These are phyloP conservation scores for Yarrowia sp. DNA, from an alignment of 805 yeast genomes.

Conservation along the genomic window DNA sequence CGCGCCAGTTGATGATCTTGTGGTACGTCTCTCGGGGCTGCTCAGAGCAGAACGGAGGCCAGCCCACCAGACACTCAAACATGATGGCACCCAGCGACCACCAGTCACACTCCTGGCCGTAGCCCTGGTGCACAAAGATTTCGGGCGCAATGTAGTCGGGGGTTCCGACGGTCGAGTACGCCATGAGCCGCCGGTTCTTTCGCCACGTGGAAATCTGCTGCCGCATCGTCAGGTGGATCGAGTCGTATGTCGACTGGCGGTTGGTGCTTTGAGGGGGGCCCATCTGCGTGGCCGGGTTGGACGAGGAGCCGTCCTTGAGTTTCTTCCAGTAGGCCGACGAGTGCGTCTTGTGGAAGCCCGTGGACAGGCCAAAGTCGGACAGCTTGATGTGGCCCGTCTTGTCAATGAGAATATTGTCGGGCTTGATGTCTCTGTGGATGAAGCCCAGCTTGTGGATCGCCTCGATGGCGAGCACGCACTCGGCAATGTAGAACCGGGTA, in stretches of 20 bases:
- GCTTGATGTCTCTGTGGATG: slow-evolving; percentile 95
- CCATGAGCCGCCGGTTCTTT: slow-evolving; percentile 86
- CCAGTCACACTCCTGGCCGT: slow-evolving; percentile 97
- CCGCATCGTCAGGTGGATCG: slow-evolving; percentile 90
- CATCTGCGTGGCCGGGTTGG: slow-evolving; percentile 29
- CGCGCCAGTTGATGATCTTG: slow-evolving; percentile 88
- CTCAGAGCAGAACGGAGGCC: slow-evolving; percentile 97
- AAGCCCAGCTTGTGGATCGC: slow-evolving; percentile 90
- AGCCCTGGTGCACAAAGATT: slow-evolving; percentile 86
- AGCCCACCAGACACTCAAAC: slow-evolving; percentile 92
- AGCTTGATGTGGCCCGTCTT: slow-evolving; percentile 67
- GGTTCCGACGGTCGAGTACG: slow-evolving; percentile 93
- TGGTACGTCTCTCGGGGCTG: slow-evolving; percentile 92
- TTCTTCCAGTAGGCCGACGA: slow-evolving; percentile 84
- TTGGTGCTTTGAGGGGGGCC: slow-evolving; percentile 25
- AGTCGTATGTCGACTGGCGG: slow-evolving; percentile 49
- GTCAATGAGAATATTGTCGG: slow-evolving; percentile 89
- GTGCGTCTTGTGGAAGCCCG: slow-evolving; percentile 94
- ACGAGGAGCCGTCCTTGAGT: slow-evolving; percentile 52
- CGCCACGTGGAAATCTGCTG: slow-evolving; percentile 97
- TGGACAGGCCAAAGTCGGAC: slow-evolving; percentile 74
- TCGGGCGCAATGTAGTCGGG: slow-evolving; percentile 97
- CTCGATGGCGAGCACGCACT: slow-evolving; percentile 90
- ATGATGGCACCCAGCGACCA: slow-evolving; percentile 95
- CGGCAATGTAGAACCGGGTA: slow-evolving; percentile 86